Percentiles rank a stretch among this genome's conserved stretches.
These are phyloP conservation scores for Echites panduratus DNA, from an alignment of 257 asterid genomes.

Conservation along the genomic window DNA sequence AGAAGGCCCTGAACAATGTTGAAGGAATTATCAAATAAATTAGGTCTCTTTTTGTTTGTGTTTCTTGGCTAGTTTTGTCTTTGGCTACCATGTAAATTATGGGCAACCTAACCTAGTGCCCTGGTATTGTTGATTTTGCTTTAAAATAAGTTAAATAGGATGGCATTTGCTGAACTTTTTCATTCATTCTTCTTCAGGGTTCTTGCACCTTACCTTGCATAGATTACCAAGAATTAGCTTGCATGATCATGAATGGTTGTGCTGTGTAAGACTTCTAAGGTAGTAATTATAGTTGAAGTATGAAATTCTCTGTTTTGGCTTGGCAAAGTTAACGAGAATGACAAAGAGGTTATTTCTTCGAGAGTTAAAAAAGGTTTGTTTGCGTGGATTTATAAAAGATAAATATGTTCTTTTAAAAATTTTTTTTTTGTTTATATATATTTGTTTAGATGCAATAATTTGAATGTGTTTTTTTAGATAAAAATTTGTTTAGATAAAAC, in stretches of 20 bases:
- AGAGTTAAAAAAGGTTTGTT: no score
- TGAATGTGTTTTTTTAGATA: no score
- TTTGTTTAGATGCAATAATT: no score
- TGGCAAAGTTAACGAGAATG: neutral
- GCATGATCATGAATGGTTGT: neutral
- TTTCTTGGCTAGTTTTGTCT: neutral
- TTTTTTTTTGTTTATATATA: no score
- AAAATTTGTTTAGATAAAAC: no score
- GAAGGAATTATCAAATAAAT: constrained; percentile 59
- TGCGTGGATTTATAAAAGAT: no score
- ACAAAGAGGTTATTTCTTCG: neutral
- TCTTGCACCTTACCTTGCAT: neutral
- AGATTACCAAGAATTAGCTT: neutral
- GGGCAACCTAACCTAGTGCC: neutral
- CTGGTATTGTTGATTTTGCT: neutral
- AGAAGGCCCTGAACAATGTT: constrained; percentile 63
- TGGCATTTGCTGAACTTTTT: no score
- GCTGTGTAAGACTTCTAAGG: neutral
- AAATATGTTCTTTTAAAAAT: no score
- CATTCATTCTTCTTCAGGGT: neutral
- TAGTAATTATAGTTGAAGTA: neutral
- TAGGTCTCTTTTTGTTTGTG: neutral
- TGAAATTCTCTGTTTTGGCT: neutral
- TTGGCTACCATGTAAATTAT: neutral
- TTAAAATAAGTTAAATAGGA: neutral